phyloP scores from a whole-genome alignment of 2,329 filamentous ascomycete genomes.

The Aspergillus latus region DNA sequence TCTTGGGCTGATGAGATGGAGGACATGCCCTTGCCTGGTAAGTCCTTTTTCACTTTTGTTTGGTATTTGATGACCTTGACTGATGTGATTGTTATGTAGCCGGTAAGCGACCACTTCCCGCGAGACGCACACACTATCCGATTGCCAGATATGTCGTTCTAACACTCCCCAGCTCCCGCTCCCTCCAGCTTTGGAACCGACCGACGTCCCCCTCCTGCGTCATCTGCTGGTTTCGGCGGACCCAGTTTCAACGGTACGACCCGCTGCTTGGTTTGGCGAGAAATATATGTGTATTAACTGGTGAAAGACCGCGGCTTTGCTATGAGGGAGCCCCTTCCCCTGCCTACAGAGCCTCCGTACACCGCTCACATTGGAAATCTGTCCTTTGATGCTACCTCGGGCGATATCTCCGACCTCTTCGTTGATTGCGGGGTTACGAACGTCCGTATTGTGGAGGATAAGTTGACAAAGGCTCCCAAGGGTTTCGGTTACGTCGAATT shows the following conservation, averaged over 20 bases:
- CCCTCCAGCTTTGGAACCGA: constrained; percentile 51
- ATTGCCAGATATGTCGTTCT: constrained; percentile 17
- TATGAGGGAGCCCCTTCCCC: constrained; percentile 68
- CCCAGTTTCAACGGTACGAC: constrained; percentile 37
- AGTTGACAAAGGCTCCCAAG: constrained; percentile 89
- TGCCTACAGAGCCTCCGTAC: constrained; percentile 89
- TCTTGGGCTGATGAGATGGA: constrained; percentile 99
- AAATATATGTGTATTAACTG: constrained; percentile 9
- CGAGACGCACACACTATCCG: constrained; percentile 4
- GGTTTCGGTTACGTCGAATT: constrained; percentile 99
- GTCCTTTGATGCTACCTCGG: constrained; percentile 86
- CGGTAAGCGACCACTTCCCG: constrained; percentile 27
- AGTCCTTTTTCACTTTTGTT: constrained; percentile 36
- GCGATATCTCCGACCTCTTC: constrained; percentile 84
- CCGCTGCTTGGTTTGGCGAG: constrained; percentile 12
- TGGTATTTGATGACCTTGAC: constrained; percentile 3
- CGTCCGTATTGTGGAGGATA: constrained; percentile 96
- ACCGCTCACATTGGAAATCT: constrained; percentile 96
- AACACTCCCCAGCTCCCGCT: constrained; percentile 37
- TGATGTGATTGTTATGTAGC: constrained; percentile 26
- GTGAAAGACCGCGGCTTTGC: constrained; percentile 40
- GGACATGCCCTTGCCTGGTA: constrained; percentile 73
- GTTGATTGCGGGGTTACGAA: constrained; percentile 79
- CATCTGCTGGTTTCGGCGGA: constrained; percentile 35
- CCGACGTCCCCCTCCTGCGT: constrained; percentile 49